A percentile compares a stretch with the other conserved stretches of the same genome.
phyloP scores from a whole-genome alignment of 352 stramenopile genomes.

The Globisporangium mamillatum region DNA sequence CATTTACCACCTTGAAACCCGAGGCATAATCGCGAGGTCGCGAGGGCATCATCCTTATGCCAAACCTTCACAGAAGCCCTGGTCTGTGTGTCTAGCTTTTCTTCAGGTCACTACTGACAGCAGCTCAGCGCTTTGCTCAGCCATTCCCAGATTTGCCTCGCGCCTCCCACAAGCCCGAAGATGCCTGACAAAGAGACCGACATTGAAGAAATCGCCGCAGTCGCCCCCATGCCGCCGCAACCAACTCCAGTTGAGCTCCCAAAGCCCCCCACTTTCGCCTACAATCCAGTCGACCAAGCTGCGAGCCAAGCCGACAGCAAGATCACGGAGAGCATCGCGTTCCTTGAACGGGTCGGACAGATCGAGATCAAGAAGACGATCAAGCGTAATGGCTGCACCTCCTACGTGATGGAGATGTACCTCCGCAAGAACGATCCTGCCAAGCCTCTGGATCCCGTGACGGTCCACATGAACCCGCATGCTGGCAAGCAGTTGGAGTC shows the following conservation, averaged over 20 bases:
- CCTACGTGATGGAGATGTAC: slow-evolving; percentile 21
- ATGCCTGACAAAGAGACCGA: neutral
- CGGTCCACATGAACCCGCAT: slow-evolving; percentile 7
- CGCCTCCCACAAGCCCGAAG: neutral
- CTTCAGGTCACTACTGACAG: neutral
- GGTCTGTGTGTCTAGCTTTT: neutral
- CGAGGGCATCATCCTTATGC: neutral
- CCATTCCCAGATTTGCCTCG: neutral
- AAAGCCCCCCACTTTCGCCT: neutral
- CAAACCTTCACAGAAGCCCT: neutral
- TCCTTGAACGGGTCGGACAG: slow-evolving; percentile 13
- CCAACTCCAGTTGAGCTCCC: neutral
- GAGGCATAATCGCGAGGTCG: too few relatives aligned
- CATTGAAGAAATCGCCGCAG: neutral
- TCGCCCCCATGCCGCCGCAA: neutral
- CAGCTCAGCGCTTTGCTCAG: neutral
- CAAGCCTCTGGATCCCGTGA: neutral
- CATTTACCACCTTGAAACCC: neutral
- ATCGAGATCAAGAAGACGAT: slow-evolving; percentile 14
- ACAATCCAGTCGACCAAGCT: neutral
- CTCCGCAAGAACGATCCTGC: neutral
- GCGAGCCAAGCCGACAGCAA: neutral
- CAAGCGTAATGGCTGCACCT: slow-evolving; percentile 12
- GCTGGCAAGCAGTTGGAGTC: slow-evolving; percentile 9
- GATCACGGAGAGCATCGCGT: slow-evolving; percentile 8